Evolutionary conservation across 2,329 filamentous ascomycete genomes (phyloP), one percentile per base, ranked within the genome.

Genomic region (Fusarium hainanense): DNA sequence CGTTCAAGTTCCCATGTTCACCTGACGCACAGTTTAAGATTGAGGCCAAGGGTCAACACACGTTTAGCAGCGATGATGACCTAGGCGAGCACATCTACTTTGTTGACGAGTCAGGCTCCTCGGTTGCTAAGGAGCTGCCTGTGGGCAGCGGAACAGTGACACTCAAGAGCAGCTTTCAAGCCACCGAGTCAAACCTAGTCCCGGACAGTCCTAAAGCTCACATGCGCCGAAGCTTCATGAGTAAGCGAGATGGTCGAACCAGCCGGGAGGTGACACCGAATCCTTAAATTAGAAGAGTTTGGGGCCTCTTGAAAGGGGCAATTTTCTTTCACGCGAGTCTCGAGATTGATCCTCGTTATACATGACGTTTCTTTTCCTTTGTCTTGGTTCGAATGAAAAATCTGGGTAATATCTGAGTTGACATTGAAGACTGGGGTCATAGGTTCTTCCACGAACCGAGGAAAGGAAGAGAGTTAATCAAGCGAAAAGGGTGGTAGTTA

Each of bases 41-140:
- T 66, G 88, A 92, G 68, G 94, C 94, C 66, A 94, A 94, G 77
- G 92, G 94, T 74, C 93, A 97, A 76, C 89, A 92, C 75, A 92
- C 90, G 1, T 95, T 98, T 76, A 92, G 93, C 54, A 91, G 89
- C 61, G 93, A 97, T 77, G 91, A 94, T 58, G 88, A 91, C 63
- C 86, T 99, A 0, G 96, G 96, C 55, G 94, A 98, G 76, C 88
- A 88, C 7, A 78, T 92, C n/a, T 97, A 97, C 82, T 94, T 97
- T 77, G 88, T 99, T n/a, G 93, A 95, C 69, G 95, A 99, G 77
- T 87, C 85, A 3, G 87, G 88, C 4, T 82, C 85, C 2, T 88
- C 88, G 13, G 83, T 85, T 32, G 91, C 95, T 72, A 96, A 95
- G 83, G 84, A 88, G 42, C 81, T 99, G 54, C 87, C 83, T 34